phyloP scores from a whole-genome alignment of 1,139 yeast species.

The Debaryomyces nepalensis region DNA sequence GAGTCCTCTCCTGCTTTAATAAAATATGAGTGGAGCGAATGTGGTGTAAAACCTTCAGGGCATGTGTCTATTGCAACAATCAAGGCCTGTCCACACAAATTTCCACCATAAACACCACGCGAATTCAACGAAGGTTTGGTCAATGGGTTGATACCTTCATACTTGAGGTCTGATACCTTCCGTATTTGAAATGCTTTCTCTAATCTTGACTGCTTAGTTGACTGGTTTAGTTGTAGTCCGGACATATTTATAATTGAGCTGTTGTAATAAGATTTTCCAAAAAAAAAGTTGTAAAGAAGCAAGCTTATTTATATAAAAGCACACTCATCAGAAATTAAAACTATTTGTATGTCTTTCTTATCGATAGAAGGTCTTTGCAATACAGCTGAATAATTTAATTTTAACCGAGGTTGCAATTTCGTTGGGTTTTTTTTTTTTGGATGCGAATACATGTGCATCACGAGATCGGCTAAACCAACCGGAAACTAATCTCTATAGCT shows the following conservation, averaged over 20 bases:
- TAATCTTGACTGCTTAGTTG: slow-evolving; percentile 14
- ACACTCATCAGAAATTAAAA: too few relatives aligned
- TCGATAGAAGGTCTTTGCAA: slow-evolving; percentile 3
- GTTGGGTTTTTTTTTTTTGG: not conserved
- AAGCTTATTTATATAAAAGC: not conserved
- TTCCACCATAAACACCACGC: slow-evolving; percentile 50
- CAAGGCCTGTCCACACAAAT: slow-evolving; percentile 46
- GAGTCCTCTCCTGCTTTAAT: slow-evolving; percentile 41
- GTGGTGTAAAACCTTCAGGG: slow-evolving; percentile 42
- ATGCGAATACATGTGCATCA: not conserved
- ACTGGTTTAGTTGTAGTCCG: slow-evolving; percentile 4
- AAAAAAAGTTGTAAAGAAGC: slow-evolving; percentile 1
- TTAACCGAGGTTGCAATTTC: slow-evolving; percentile 11
- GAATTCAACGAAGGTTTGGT: slow-evolving; percentile 35
- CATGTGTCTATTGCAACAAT: slow-evolving; percentile 40
- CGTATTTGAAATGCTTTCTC: slow-evolving; percentile 23
- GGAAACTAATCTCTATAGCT: slow-evolving; percentile 14
- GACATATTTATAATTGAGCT: slow-evolving; percentile 1
- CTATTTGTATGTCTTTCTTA: slow-evolving; percentile 1
- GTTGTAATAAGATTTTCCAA: not conserved
- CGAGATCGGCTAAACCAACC: not conserved
- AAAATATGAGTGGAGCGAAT: slow-evolving; percentile 48
- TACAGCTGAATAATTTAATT: slow-evolving; percentile 1
- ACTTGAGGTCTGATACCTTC: slow-evolving; percentile 19
- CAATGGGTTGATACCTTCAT: slow-evolving; percentile 36